Evolutionary conservation across 2,329 filamentous ascomycete genomes (phyloP).

Genomic region (Aureobasidium sp.): DNA sequence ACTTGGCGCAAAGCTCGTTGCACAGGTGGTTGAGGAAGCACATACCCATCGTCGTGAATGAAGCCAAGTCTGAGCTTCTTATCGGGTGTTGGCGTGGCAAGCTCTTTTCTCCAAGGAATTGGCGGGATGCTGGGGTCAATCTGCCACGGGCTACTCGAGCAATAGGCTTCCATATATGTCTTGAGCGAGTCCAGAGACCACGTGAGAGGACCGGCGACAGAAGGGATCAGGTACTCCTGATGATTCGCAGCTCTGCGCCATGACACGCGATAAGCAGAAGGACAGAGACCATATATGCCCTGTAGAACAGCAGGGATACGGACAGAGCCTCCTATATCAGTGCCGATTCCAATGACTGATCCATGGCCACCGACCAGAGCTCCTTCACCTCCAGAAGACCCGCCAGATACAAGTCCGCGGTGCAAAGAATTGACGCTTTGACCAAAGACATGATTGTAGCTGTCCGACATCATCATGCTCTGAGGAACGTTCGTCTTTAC

Average conservation of each 20-base stretch:
- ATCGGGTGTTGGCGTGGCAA: slow-evolving; percentile 21
- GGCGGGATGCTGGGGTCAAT: slow-evolving; percentile 52
- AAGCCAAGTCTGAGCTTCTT: slow-evolving; percentile 51
- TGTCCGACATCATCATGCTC: slow-evolving; percentile 49
- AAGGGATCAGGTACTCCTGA: slow-evolving; percentile 33
- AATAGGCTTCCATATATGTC: slow-evolving; percentile 47
- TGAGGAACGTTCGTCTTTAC: slow-evolving; percentile 50
- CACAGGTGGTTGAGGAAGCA: slow-evolving; percentile 60
- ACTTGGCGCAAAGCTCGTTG: slow-evolving; percentile 43
- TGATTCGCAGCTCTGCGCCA: slow-evolving; percentile 32
- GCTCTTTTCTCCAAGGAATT: slow-evolving; percentile 44
- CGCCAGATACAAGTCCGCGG: slow-evolving; percentile 44
- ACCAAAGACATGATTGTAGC: slow-evolving; percentile 45
- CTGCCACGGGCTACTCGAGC: slow-evolving; percentile 50
- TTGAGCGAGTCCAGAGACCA: slow-evolving; percentile 48
- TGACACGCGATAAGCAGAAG: slow-evolving; percentile 36
- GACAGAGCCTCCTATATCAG: slow-evolving; percentile 48
- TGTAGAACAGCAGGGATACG: slow-evolving; percentile 43
- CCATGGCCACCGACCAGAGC: slow-evolving; percentile 48
- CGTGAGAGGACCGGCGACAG: slow-evolving; percentile 48
- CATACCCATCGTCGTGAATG: slow-evolving; percentile 58
- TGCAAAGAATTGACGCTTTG: slow-evolving; percentile 51
- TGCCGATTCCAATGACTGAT: slow-evolving; percentile 48
- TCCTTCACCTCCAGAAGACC: slow-evolving; percentile 52
- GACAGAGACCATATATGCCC: slow-evolving; percentile 40